phyloP scores from a whole-genome alignment of 148 eudicot species.

The Fallopia convolvulus region DNA sequence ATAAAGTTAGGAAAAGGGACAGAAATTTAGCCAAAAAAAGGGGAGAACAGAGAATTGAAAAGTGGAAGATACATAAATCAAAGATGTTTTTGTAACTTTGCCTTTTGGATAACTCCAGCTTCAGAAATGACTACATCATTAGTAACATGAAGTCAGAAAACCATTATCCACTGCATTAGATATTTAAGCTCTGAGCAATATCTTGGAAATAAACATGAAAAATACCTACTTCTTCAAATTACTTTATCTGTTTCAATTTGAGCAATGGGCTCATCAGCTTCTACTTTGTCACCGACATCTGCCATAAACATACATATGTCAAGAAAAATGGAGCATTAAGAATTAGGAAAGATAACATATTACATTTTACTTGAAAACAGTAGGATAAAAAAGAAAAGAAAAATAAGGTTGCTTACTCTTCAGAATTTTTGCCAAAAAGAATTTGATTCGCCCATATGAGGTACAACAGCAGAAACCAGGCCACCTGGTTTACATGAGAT shows the following conservation, averaged over 20 bases:
- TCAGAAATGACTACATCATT: slow-evolving; percentile 94
- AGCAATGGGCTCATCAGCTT: slow-evolving; percentile 85
- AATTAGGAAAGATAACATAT: not conserved
- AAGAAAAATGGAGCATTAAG: not conserved
- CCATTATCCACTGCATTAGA: not conserved
- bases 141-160: slow-evolving; percentile 40
- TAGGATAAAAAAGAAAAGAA: not conserved
- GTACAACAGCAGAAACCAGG: slow-evolving; percentile 33
- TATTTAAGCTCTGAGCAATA: not conserved
- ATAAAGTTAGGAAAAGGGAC: not conserved
- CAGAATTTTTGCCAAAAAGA: slow-evolving; percentile 30
- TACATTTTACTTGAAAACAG: not conserved
- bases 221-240: not conserved
- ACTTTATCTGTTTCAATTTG: slow-evolving; percentile 98
- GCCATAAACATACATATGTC: slow-evolving; percentile 9
- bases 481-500: slow-evolving; percentile 18
- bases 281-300: slow-evolving; percentile 66
- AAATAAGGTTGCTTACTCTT: slow-evolving; percentile 21
- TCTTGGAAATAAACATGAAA: not conserved
- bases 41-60: not conserved
- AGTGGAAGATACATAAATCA: not conserved
- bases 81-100: slow-evolving; percentile 9
- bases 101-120: slow-evolving; percentile 77
- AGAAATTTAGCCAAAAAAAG: not conserved
- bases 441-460: slow-evolving; percentile 37